These are phyloP conservation scores for Diaporthe vaccinii DNA, from an alignment of 2,329 filamentous ascomycete species.

Conservation along the genomic window DNA sequence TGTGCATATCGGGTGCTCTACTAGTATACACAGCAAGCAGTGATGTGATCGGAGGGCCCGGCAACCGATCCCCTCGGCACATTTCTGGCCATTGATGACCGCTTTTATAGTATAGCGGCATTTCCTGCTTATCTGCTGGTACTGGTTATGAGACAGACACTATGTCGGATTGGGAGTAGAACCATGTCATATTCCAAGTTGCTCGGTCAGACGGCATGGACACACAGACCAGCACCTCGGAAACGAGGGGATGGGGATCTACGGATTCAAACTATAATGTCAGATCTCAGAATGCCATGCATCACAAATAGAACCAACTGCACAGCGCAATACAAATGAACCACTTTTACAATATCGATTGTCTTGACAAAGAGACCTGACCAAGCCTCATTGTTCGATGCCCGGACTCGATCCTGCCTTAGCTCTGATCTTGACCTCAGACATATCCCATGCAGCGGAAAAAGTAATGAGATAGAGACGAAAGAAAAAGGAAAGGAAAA, in stretches of 20 bases:
- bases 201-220: background rate
- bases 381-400: background rate
- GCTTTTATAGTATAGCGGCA: background rate
- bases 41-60: conserved; percentile 20
- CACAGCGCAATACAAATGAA: background rate
- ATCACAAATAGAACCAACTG: conserved; percentile 2
- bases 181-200: conserved; percentile 12
- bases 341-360: background rate
- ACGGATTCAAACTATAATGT: conserved; percentile 4
- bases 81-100: background rate
- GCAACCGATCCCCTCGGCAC: conserved; percentile 15
- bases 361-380: conserved; percentile 5
- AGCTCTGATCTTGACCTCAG: background rate
- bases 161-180: conserved; percentile 15
- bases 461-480: background rate
- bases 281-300: conserved; percentile 30
- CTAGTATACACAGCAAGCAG: background rate
- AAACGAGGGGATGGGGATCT: background rate
- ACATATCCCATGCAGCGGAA: background rate
- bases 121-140: too few species aligned
- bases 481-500: too few species aligned
- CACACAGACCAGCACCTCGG: conserved; percentile 19
- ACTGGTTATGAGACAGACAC: background rate
- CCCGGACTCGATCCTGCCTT: background rate
- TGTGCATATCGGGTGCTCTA: background rate